Base-by-base conservation (phyloP, 768 basidiomycete species). In the Calocybe cyanea region DNA sequence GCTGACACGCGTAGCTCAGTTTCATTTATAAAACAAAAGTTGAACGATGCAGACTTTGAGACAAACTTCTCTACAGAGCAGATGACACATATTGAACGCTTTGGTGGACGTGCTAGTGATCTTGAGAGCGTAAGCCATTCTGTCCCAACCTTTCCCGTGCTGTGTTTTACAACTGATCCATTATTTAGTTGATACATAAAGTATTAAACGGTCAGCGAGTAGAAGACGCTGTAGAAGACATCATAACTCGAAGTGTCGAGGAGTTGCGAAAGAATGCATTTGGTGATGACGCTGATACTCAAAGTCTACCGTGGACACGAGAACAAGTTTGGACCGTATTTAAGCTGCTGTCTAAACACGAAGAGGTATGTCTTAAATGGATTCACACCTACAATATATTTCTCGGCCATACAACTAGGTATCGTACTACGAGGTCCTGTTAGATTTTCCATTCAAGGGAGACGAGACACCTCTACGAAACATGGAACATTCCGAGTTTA, bases 221-320 rank as follows among this genome's bases (percentile, higher is more conserved):
- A 2, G 73, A 81, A 43, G 87, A 87, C 31, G 91, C 92, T 1
- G 87, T 96, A 4, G 89, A 94, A 57, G 94, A 97, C 57, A 91
- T 98, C 55, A 80, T 96, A 49, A 65, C 67, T 17, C 77, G 89
- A 13, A 85, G 84, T 25, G 80, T 92, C 8, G 75, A 81, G 25
- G 93, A 96, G 61, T 68, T 98, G 40, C 73, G 88, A 38, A 97
- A 97, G 74, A 85, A 78, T 38, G 89, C 89, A 0, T 99, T 97
- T 59, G 95, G 93, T 0, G 93, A 96, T 52, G 94, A 96, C 58
- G 64, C 72, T 1, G 92, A 95, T 57, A 86, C 87, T 2, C 93
- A 92, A 64, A 70, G 59, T 37, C 64, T 95, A 31, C 71, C 81
- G 0, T 99, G 96, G 96, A 75, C 83, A 4, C 73, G 85, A 37